phyloP scores from a whole-genome alignment of 1,284 basidiomycete genomes.

The Kalmanozyma brasiliensis region DNA sequence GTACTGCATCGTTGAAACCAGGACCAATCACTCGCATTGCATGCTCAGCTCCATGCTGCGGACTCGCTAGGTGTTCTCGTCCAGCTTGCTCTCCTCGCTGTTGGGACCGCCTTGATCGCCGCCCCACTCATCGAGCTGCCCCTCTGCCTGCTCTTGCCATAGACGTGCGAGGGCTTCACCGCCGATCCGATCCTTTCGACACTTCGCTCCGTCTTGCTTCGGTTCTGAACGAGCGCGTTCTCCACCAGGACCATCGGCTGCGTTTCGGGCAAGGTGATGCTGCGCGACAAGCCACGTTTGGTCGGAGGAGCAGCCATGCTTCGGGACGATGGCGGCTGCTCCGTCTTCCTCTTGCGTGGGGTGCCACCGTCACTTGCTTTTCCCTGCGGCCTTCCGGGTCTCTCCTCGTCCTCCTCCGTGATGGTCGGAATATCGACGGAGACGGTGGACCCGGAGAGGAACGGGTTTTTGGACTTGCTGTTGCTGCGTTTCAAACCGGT shows the following conservation, averaged over 20 bases:
- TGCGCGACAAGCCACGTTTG: constrained; percentile 11
- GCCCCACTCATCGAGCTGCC: constrained; percentile 2
- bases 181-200: constrained; percentile 12
- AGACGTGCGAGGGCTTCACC: constrained; percentile 18
- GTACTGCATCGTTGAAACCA: no score
- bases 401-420: constrained; percentile 11
- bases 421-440: constrained; percentile 32
- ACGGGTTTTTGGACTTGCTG: constrained; percentile 36
- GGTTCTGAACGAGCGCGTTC: constrained; percentile 6
- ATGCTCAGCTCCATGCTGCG: constrained; percentile 4
- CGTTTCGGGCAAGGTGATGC: constrained; percentile 21
- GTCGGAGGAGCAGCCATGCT: constrained; percentile 1
- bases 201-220: neutral
- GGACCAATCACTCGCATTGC: no score
- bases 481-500: constrained; percentile 28
- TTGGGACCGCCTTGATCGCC: neutral
- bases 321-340: constrained; percentile 45
- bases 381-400: constrained; percentile 20
- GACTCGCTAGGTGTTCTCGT: constrained; percentile 22
- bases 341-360: constrained; percentile 24
- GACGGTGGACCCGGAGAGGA: constrained; percentile 7
- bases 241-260: constrained; percentile 25
- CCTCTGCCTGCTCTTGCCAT: constrained; percentile 8
- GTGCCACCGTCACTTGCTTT: constrained; percentile 46
- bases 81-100: constrained; percentile 9